Evolutionary conservation across 495 filamentous ascomycete genomes (phyloP).

Genomic region (Penicillium subrubescens): DNA sequence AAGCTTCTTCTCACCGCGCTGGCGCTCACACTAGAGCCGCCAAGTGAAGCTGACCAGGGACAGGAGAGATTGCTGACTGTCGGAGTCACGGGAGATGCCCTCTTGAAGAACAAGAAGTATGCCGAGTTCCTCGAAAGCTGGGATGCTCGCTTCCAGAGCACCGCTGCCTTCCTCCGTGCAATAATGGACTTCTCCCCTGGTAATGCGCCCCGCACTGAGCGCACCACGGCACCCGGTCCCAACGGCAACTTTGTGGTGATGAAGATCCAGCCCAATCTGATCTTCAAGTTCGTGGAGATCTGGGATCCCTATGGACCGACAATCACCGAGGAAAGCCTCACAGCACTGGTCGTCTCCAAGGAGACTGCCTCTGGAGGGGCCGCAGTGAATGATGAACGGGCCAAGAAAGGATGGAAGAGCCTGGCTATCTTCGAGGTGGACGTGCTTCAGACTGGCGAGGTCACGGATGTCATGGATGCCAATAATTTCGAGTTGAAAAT

Average conservation of each 20-base stretch:
- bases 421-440: slow-evolving; percentile 91
- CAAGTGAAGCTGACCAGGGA: slow-evolving; percentile 23
- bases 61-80: slow-evolving; percentile 63
- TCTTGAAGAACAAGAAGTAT: slow-evolving; percentile 87
- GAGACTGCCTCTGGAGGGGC: slow-evolving; percentile 85
- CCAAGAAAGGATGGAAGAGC: slow-evolving; percentile 72
- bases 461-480: slow-evolving; percentile 41
- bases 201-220: slow-evolving; percentile 30
- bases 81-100: slow-evolving; percentile 83
- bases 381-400: slow-evolving; percentile 78
- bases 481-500: slow-evolving; percentile 78
- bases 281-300: slow-evolving; percentile 77
- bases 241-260: slow-evolving; percentile 55
- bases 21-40: slow-evolving; percentile 64
- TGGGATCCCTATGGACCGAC: slow-evolving; percentile 91
- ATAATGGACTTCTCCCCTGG: slow-evolving; percentile 61
- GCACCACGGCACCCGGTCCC: slow-evolving; percentile 43
- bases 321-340: slow-evolving; percentile 76
- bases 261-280: slow-evolving; percentile 47
- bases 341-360: slow-evolving; percentile 82
- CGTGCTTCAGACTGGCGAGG: slow-evolving; percentile 72
- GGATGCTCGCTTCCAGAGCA: slow-evolving; percentile 67
- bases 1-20: slow-evolving; percentile 89
- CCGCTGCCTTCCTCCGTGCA: slow-evolving; percentile 69
- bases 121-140: slow-evolving; percentile 77